These are phyloP conservation scores for Aristolochia contorta DNA, from an alignment of 164 flowering plant genomes.

Conservation along the genomic window DNA sequence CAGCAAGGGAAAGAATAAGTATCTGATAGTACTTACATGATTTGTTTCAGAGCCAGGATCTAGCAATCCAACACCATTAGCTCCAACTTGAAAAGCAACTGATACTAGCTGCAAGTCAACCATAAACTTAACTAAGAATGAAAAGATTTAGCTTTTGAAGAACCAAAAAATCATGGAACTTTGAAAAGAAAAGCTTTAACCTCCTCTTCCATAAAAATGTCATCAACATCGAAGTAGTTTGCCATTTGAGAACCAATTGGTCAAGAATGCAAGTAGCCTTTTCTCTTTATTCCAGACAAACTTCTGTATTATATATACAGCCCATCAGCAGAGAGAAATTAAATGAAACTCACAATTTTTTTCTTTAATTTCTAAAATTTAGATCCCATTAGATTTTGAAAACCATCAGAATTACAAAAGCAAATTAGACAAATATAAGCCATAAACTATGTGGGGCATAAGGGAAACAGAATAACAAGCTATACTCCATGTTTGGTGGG, in stretches of 20 bases:
- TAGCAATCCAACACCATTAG: slow-evolving; percentile 65
- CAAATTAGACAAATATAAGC: too few relatives aligned
- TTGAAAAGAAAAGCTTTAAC: slow-evolving; percentile 16
- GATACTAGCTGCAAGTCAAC: slow-evolving; percentile 40
- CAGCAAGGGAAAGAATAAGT: background rate
- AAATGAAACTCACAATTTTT: too few relatives aligned
- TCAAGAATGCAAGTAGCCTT: too few relatives aligned
- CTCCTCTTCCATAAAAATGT: slow-evolving; percentile 78
- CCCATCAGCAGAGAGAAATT: too few relatives aligned
- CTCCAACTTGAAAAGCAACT: slow-evolving; percentile 58
- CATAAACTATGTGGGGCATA: too few relatives aligned
- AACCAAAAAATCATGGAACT: background rate
- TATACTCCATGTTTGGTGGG: too few relatives aligned
- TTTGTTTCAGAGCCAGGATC: slow-evolving; percentile 80
- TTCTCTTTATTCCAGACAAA: too few relatives aligned
- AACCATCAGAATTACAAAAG: too few relatives aligned
- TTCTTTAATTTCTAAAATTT: too few relatives aligned
- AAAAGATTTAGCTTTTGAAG: background rate
- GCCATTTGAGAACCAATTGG: slow-evolving; percentile 28
- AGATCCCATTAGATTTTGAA: too few relatives aligned
- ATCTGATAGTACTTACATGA: slow-evolving; percentile 25
- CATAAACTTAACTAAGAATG: background rate
- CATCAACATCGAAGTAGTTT: slow-evolving; percentile 60
- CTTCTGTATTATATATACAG: too few relatives aligned
- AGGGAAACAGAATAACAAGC: too few relatives aligned